Evolutionary conservation across 75 land plant species (phyloP), one percentile per base, ranked within the genome.

Genomic region (Gnetum montanum): DNA sequence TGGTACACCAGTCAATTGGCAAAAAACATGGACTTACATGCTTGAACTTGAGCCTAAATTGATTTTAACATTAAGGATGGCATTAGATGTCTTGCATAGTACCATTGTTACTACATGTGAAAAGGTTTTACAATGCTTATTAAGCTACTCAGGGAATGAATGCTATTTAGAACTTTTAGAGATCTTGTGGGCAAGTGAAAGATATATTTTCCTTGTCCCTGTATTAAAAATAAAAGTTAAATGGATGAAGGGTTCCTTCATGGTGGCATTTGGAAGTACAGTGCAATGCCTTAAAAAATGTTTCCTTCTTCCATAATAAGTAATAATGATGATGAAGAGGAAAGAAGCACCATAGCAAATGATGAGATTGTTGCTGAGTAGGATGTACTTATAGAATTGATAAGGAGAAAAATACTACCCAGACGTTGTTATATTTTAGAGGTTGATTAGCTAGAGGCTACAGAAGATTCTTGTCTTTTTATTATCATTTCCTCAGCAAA

Each of bases 201-300:
- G 58, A 56, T 60, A 40, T 19, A 19, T 66, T 2, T 83, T 40
- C 60, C 84, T 85, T 59, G 96, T 88, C n/a, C 85, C 99, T 28
- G 61, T 95, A 22, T 95, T 95, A 68, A 79, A 90, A 48, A 61
- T 45, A 80, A 53, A 61, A 80, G 81, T 48, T 80, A 86, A 35
- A 60, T 77, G 30, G 66, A 74, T 30, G 57, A 54, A 36, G 99
- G 99, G n/a, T 86, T 83, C 40, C 70, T 95, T 44, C 74, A 71
- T 52, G 92, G 90, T 64, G 95, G 99, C 33, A 79, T 60, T 57
- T 95, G 99, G 99, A 95, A 95, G 38, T 90, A 86, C 54, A 90
- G 51, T 66, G 68, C 86, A 52, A 95, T 90, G 55, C 71, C 86
- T 36, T 75, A 80, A 28, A 82, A 90, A 57, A 61, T 95, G 57